Evolutionary conservation across 495 filamentous ascomycete species (phyloP).

Genomic region (Parmelia sp.): DNA sequence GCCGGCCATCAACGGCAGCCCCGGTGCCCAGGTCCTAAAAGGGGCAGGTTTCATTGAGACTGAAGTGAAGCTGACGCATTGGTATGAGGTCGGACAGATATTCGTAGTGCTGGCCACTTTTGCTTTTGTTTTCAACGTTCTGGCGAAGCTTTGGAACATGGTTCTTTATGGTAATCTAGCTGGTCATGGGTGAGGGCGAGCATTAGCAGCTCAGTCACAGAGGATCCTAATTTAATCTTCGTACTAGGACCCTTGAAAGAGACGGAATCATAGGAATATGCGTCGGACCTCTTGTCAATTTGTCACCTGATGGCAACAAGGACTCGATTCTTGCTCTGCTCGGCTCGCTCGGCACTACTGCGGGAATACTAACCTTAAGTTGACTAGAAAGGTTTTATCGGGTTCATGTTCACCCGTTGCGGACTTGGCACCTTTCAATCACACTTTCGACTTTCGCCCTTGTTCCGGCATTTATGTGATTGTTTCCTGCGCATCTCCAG

Average conservation of each 20-base stretch:
- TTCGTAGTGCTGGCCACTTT: slow-evolving; percentile 43
- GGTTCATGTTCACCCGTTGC: not conserved
- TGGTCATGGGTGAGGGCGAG: slow-evolving; percentile 6
- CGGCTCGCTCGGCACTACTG: slow-evolving; percentile 1
- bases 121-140: slow-evolving; percentile 28
- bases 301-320: not conserved
- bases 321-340: not conserved
- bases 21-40: slow-evolving; percentile 28
- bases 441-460: slow-evolving; percentile 1
- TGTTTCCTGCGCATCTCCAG: not conserved
- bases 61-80: slow-evolving; percentile 45
- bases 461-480: not conserved
- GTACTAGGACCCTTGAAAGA: slow-evolving; percentile 5
- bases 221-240: not conserved
- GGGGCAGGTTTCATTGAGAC: slow-evolving; percentile 54
- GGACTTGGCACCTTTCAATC: not conserved
- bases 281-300: not conserved
- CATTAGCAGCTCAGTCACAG: slow-evolving; percentile 1
- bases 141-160: slow-evolving; percentile 28
- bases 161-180: slow-evolving; percentile 16
- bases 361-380: not conserved
- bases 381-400: not conserved
- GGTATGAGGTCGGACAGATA: slow-evolving; percentile 51
- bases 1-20: slow-evolving; percentile 30
- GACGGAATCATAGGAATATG: not conserved